Evolutionary conservation across 1,284 basidiomycete genomes (phyloP).

Genomic region (Leccinum huronense): DNA sequence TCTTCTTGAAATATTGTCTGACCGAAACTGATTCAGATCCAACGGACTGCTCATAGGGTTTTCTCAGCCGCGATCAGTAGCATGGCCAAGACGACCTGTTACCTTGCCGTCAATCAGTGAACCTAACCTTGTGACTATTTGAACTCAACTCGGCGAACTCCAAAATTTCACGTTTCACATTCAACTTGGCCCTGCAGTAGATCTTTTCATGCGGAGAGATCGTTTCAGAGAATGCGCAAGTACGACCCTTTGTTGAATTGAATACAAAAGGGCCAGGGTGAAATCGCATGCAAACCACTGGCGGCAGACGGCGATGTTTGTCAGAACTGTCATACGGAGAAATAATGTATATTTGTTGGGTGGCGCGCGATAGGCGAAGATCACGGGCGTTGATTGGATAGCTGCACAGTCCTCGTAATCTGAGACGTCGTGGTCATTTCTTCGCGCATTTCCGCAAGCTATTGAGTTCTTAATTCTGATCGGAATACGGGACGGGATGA

Average conservation of each 20-base stretch:
- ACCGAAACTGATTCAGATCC: slow-evolving; percentile 14
- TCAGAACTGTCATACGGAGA: slow-evolving; percentile 6
- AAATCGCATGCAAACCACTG: background rate
- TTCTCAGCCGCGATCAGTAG: background rate
- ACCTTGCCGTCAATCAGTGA: slow-evolving; percentile 6
- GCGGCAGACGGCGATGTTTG: background rate
- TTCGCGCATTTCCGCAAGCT: background rate
- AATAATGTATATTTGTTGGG: background rate
- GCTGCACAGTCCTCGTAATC: background rate
- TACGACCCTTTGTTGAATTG: background rate
- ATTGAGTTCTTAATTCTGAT: background rate
- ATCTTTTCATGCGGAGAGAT: background rate
- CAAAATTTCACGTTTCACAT: slow-evolving; percentile 2
- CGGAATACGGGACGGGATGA: background rate
- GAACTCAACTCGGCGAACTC: slow-evolving; percentile 4
- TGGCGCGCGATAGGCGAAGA: slow-evolving; percentile 7
- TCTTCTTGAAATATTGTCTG: slow-evolving; percentile 1
- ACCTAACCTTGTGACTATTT: slow-evolving; percentile 26
- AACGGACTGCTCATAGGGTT: slow-evolving; percentile 17
- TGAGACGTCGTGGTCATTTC: background rate
- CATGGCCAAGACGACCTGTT: slow-evolving; percentile 12
- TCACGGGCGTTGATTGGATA: slow-evolving; percentile 24
- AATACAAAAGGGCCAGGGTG: background rate
- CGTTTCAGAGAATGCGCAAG: slow-evolving; percentile 2
- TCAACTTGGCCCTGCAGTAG: background rate